A percentile compares a stretch with the other conserved stretches of the same genome.
phyloP scores from a whole-genome alignment of 1,284 basidiomycete species.

The Vanrija sp. region DNA sequence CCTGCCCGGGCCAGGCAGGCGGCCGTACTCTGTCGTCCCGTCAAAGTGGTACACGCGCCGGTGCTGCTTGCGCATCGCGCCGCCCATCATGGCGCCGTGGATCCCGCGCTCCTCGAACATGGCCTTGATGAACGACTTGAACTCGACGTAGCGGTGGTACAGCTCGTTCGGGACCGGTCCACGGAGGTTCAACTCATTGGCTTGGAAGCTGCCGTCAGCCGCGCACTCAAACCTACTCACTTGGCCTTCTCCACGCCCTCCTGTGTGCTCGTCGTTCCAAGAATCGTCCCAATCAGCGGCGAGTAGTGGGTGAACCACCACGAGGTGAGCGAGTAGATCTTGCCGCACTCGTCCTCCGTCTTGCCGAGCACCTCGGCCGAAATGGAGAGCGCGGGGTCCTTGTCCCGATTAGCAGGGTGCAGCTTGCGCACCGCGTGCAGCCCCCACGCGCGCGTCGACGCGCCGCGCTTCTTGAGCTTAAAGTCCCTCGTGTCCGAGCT shows the following conservation, averaged over 20 bases:
- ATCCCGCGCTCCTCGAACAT: conserved; percentile 51
- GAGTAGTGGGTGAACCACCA: conserved; percentile 46
- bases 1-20: conserved; percentile 27
- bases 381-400: conserved; percentile 24
- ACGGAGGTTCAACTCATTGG: conserved; percentile 52
- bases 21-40: conserved; percentile 48
- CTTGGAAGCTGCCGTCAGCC: conserved; percentile 49
- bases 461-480: conserved; percentile 49
- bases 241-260: conserved; percentile 11
- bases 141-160: conserved; percentile 54
- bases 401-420: not conserved
- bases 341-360: conserved; percentile 45
- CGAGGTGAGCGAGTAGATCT: conserved; percentile 51
- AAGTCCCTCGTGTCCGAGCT: conserved; percentile 25
- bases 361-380: conserved; percentile 48
- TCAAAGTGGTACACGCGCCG: conserved; percentile 52
- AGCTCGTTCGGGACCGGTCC: conserved; percentile 53
- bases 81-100: conserved; percentile 49
- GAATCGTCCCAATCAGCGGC: conserved; percentile 39
- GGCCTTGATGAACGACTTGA: conserved; percentile 50
- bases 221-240: conserved; percentile 21
- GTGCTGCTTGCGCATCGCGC: conserved; percentile 52
- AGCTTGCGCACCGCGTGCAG: not conserved
- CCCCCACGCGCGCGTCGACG: conserved; percentile 39
- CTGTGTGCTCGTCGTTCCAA: conserved; percentile 36